Conservation (phyloP, 371 early-diverging fungal genomes). For the Mucor lusitanicus region DNA sequence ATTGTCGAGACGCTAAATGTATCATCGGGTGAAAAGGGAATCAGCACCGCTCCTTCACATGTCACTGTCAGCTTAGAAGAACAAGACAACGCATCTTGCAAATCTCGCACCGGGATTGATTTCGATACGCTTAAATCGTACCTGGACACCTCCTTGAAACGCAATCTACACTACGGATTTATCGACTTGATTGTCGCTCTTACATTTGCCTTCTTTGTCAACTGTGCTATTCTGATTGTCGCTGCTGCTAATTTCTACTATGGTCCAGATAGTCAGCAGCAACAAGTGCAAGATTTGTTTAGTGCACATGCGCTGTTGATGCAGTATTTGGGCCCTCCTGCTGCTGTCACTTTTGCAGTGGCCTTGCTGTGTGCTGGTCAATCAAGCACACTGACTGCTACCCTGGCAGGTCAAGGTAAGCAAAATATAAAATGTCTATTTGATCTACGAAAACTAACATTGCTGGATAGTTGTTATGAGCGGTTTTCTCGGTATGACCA, state of each 20-base stretch:
- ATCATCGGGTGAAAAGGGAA: background rate
- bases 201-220: constrained; percentile 76
- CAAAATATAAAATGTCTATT: background rate
- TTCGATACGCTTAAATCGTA: constrained; percentile 18
- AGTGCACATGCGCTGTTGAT: constrained; percentile 67
- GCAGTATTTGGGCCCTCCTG: constrained; percentile 63
- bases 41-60: background rate
- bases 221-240: constrained; percentile 79
- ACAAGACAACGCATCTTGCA: background rate
- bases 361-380: constrained; percentile 81
- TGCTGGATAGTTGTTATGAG: constrained; percentile 67
- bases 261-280: constrained; percentile 35
- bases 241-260: constrained; percentile 79
- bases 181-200: constrained; percentile 73
- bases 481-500: constrained; percentile 76
- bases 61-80: background rate
- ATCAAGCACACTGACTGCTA: constrained; percentile 81
- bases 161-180: constrained; percentile 42
- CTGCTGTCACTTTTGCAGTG: constrained; percentile 75
- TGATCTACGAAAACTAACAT: background rate
- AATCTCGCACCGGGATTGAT: constrained; percentile 4
- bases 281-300: constrained; percentile 54
- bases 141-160: constrained; percentile 15
- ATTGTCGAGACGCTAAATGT: background rate
- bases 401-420: constrained; percentile 75